A percentile compares a stretch with the other conserved stretches of the same genome.
phyloP scores from a whole-genome alignment of 75 land plant genomes.

The Picea glauca region DNA sequence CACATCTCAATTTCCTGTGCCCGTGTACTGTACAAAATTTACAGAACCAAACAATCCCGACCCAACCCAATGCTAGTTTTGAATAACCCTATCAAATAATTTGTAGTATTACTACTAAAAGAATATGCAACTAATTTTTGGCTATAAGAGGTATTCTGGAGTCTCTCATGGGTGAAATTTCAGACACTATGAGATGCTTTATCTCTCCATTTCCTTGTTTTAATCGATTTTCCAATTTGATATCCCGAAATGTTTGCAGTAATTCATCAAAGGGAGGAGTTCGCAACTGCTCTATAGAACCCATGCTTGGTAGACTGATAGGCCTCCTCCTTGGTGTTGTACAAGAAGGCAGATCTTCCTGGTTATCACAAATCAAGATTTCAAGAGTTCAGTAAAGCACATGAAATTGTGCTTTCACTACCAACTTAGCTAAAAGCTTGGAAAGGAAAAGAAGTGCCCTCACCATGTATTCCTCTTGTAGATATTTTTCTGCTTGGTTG shows the following conservation, averaged over 20 bases:
- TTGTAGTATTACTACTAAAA: too few relatives aligned
- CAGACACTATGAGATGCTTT: neutral
- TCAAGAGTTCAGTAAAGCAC: neutral
- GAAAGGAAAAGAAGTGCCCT: slow-evolving; percentile 3
- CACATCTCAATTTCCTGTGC: too few relatives aligned
- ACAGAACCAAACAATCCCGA: too few relatives aligned
- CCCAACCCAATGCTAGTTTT: too few relatives aligned
- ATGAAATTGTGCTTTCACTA: neutral
- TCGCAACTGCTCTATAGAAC: slow-evolving; percentile 51
- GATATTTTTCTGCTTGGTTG: slow-evolving; percentile 44
- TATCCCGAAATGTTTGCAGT: slow-evolving; percentile 19
- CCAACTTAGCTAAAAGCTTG: neutral
- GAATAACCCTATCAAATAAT: too few relatives aligned
- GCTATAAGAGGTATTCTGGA: slow-evolving; percentile 13
- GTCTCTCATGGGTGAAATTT: slow-evolving; percentile 9
- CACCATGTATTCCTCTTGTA: slow-evolving; percentile 62
- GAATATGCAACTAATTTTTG: neutral
- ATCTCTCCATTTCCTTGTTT: slow-evolving; percentile 12
- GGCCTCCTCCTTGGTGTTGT: slow-evolving; percentile 54
- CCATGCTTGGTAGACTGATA: slow-evolving; percentile 47
- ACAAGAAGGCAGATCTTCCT: slow-evolving; percentile 55
- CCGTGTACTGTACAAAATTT: too few relatives aligned
- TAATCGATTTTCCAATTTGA: slow-evolving; percentile 10
- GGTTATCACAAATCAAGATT: slow-evolving; percentile 11
- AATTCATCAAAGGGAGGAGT: slow-evolving; percentile 33